A percentile compares a stretch with the other conserved stretches of the same genome.
phyloP scores from a whole-genome alignment of 352 stramenopile species.

The Hyaloperonospora brassicae region DNA sequence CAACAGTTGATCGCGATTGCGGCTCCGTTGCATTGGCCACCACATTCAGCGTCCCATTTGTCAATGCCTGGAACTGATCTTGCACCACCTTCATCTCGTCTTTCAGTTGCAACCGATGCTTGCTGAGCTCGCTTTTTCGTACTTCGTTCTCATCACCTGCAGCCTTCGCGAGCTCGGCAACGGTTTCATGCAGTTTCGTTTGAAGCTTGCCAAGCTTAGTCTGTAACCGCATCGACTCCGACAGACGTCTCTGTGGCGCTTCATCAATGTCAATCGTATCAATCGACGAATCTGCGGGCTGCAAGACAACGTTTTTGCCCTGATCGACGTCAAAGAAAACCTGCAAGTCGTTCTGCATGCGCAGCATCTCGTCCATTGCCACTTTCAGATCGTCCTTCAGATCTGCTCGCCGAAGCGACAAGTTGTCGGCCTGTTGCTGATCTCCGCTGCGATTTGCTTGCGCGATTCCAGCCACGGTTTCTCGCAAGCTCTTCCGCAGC shows the following conservation, averaged over 20 bases:
- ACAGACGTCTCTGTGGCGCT: conserved; percentile 36
- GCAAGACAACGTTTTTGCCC: conserved; percentile 24
- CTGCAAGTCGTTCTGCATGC: conserved; percentile 58
- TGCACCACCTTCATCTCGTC: conserved; percentile 68
- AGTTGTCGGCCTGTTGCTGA: conserved; percentile 43
- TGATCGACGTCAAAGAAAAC: conserved; percentile 31
- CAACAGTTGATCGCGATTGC: conserved; percentile 31
- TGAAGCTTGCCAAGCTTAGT: conserved; percentile 42
- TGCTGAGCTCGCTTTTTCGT: conserved; percentile 42
- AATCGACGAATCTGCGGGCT: conserved; percentile 18
- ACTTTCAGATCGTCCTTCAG: conserved; percentile 66
- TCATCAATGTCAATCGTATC: conserved; percentile 41
- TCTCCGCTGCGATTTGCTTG: conserved; percentile 48
- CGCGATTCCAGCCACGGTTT: conserved; percentile 52
- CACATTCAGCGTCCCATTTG: conserved; percentile 30
- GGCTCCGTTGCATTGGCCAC: conserved; percentile 18
- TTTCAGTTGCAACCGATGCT: conserved; percentile 53
- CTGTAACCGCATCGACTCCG: conserved; percentile 33
- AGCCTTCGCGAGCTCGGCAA: conserved; percentile 51
- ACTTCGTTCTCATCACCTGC: conserved; percentile 44
- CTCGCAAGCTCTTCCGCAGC: conserved; percentile 57
- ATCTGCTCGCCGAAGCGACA: conserved; percentile 52
- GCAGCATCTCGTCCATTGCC: conserved; percentile 61
- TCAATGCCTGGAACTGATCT: conserved; percentile 40
- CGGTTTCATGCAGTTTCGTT: conserved; percentile 49